Conservation (phyloP, 352 stramenopile species). For the Pythium sp. region DNA sequence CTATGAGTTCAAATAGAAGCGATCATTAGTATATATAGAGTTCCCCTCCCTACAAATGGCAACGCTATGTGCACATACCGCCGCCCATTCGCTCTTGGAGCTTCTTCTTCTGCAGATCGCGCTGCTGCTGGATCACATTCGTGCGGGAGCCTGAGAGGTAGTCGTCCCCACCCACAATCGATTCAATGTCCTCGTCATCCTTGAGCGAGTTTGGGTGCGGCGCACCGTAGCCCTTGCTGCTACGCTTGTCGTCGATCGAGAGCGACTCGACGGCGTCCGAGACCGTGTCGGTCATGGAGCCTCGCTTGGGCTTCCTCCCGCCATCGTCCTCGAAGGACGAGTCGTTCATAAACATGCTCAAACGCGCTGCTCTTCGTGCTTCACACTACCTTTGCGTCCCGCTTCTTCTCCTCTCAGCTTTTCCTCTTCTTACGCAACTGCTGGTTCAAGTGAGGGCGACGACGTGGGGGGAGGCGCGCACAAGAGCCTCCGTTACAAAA, state of each 20-base stretch:
- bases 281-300: conserved; percentile 28
- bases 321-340: conserved; percentile 69
- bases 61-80: conserved; percentile 28
- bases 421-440: conserved; percentile 8
- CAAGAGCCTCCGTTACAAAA: conserved; percentile 8
- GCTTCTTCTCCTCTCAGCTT: neutral
- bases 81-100: conserved; percentile 79
- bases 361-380: neutral
- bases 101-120: conserved; percentile 86
- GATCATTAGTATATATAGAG: neutral
- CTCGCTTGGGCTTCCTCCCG: conserved; percentile 21
- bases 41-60: too few species aligned
- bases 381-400: neutral
- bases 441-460: neutral
- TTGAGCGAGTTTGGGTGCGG: conserved; percentile 76
- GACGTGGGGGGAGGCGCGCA: neutral
- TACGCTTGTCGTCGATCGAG: conserved; percentile 48
- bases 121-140: conserved; percentile 82
- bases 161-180: conserved; percentile 42
- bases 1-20: conserved; percentile 22
- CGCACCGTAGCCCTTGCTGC: conserved; percentile 24
- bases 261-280: conserved; percentile 67
- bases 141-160: conserved; percentile 66
- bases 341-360: conserved; percentile 84
- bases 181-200: conserved; percentile 75